Conservation (phyloP, 2,329 filamentous ascomycete genomes). For the Arthrobotrys pseudoclavata region DNA sequence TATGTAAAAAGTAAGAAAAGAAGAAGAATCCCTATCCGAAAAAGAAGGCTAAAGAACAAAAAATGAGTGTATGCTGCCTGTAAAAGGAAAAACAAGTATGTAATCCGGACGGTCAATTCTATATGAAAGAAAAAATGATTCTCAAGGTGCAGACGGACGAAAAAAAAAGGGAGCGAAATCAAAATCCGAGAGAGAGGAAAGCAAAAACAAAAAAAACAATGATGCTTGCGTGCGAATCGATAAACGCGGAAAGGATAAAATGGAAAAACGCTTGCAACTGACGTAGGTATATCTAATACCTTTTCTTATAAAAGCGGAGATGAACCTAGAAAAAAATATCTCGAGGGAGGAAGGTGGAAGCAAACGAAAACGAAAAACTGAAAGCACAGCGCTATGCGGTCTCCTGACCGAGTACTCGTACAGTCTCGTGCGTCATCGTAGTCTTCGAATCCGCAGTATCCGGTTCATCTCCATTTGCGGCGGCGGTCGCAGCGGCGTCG, state of each 20-base stretch:
- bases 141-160: not conserved
- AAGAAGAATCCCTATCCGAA: conserved; percentile 23
- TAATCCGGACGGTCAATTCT: conserved; percentile 8
- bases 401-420: conserved; percentile 55
- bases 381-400: conserved; percentile 52
- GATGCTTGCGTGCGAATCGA: not conserved
- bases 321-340: not conserved
- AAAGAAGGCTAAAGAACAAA: conserved; percentile 5
- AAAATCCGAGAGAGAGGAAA: conserved; percentile 1
- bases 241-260: not conserved
- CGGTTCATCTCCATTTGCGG: conserved; percentile 20
- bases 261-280: conserved; percentile 4
- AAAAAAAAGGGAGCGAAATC: not conserved
- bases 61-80: conserved; percentile 52
- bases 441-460: conserved; percentile 51
- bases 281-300: conserved; percentile 16
- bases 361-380: conserved; percentile 14
- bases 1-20: not conserved
- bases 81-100: conserved; percentile 17
- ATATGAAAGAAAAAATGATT: conserved; percentile 5
- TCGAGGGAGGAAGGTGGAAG: not conserved
- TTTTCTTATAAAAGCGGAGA: conserved; percentile 1
- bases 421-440: conserved; percentile 37
- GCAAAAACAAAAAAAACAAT: conserved; percentile 7
- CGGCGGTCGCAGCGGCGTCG: not conserved